Evolutionary conservation across 2,329 filamentous ascomycete genomes (phyloP), one percentile per base, ranked within the genome.

Genomic region (Hysterium pulicare): DNA sequence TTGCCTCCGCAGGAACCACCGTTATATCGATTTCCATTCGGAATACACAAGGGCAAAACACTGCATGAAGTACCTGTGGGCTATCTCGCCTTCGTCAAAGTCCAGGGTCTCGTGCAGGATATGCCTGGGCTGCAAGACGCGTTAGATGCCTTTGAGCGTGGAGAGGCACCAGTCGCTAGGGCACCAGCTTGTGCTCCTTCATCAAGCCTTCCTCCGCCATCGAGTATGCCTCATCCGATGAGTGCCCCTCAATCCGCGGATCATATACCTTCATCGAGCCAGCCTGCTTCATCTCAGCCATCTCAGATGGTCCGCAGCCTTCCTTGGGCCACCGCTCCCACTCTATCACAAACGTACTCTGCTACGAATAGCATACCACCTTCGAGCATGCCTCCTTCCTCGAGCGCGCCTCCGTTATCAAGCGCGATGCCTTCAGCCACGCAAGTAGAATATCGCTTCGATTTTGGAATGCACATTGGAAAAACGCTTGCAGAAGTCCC

Each of bases 31-130:
- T 40, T 44, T 4, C 30, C 42, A 4, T 44, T 35, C 17, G 42
- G 31, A 13, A 24, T 34, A n/a, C 33, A 44, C 23, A 15, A 34
- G 17, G 19, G 19, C 7, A 41, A 40, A 20, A 45, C 42, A 4
- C 17, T 45, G 23, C 16, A 36, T 6, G 43, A 42, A 16, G 44
- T 46, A 2, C 44, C 40, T 16, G 40, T 42, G 15, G 31, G 39
- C 35, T 39, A 46, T 22, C 38, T 46, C 23, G 13, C 30, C 3
- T 46, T 35, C 19, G 22, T 42, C 19, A 19, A 36, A 17, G 32
- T 36, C 32, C 22, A 42, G 10, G 23, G 21, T 7, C 38, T 46
- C 34, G 40, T 36, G 33, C 28, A 38, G 15, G 33, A 22, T n/a
- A 42, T 46, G 34, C 23, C 44, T 13, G 40, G 44, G 3, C 33